phyloP scores from a whole-genome alignment of 1,284 basidiomycete species.

The Austroboletus niveus region DNA sequence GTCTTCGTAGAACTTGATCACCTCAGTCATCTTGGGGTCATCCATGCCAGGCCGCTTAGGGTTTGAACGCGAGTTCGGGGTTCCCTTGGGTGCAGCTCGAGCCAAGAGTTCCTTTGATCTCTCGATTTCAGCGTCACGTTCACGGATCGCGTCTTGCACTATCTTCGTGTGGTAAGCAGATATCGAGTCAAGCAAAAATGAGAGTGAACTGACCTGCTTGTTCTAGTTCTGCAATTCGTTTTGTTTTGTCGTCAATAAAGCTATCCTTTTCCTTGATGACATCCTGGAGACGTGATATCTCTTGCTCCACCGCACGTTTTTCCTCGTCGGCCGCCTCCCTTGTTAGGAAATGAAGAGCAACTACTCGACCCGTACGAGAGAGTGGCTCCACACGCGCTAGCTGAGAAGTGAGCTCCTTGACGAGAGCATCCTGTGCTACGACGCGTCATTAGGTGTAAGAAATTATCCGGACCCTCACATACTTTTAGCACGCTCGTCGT shows the following conservation, averaged over 20 bases:
- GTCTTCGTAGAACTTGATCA: conserved; percentile 60
- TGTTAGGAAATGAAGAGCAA: conserved; percentile 62
- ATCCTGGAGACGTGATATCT: conserved; percentile 46
- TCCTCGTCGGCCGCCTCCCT: conserved; percentile 71
- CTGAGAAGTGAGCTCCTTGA: conserved; percentile 56
- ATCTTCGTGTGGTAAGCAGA: conserved; percentile 11
- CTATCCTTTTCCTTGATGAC: conserved; percentile 44
- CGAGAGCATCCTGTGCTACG: conserved; percentile 55
- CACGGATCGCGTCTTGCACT: conserved; percentile 50
- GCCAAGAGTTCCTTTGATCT: conserved; percentile 47
- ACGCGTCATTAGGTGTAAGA: conserved; percentile 5
- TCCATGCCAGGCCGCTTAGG: conserved; percentile 37
- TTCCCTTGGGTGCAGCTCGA: conserved; percentile 36
- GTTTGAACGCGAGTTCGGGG: conserved; percentile 29
- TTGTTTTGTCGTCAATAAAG: conserved; percentile 45
- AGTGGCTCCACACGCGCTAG: conserved; percentile 54
- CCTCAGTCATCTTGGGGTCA: conserved; percentile 50
- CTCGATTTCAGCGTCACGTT: conserved; percentile 63
- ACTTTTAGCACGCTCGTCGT: conserved; percentile 54
- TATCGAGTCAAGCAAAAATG: background rate
- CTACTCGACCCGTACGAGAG: conserved; percentile 45
- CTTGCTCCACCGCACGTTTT: conserved; percentile 50
- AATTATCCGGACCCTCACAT: conserved; percentile 11
- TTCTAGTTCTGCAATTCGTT: conserved; percentile 44
- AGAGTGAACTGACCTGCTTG: conserved; percentile 41